Conservation (phyloP, 371 early-diverging fungal genomes). For the Mucor irregularis region DNA sequence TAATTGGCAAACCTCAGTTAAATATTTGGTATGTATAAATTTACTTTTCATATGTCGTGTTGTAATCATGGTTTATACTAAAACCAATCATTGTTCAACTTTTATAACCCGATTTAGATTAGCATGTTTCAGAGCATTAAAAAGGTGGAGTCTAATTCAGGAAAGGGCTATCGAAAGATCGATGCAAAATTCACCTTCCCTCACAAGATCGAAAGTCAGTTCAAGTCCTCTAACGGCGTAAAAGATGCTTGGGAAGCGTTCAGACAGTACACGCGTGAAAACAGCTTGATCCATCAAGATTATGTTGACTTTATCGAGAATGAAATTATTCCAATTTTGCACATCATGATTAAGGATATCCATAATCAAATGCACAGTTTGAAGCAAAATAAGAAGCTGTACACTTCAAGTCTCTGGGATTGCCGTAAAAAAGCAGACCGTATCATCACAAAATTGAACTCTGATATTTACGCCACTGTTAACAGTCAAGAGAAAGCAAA, state of each 20-base stretch:
- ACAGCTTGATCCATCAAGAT: constrained; percentile 25
- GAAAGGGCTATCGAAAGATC: constrained; percentile 23
- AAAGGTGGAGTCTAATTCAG: constrained; percentile 17
- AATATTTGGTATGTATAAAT: constrained; percentile 20
- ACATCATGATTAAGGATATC: constrained; percentile 21
- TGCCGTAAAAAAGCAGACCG: constrained; percentile 23
- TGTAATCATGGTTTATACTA: not conserved
- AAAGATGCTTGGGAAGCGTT: constrained; percentile 30
- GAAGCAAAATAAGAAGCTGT: constrained; percentile 8
- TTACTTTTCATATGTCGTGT: too few species aligned
- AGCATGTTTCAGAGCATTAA: constrained; percentile 23
- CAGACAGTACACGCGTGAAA: constrained; percentile 23
- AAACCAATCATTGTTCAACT: not conserved
- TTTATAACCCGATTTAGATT: constrained; percentile 1
- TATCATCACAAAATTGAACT: constrained; percentile 16
- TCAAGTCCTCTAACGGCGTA: constrained; percentile 26
- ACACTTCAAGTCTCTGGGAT: constrained; percentile 10
- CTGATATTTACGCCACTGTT: constrained; percentile 8
- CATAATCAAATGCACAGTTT: constrained; percentile 10
- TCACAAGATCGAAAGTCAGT: constrained; percentile 17
- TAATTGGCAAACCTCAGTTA: constrained; percentile 21
- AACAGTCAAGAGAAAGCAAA: constrained; percentile 9
- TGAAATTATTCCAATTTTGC: constrained; percentile 19
- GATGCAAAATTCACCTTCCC: constrained; percentile 20
- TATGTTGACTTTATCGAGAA: constrained; percentile 28